Evolutionary conservation across 306 rosid species (phyloP), one percentile per base, ranked within the genome.

Genomic region (Senna tora): DNA sequence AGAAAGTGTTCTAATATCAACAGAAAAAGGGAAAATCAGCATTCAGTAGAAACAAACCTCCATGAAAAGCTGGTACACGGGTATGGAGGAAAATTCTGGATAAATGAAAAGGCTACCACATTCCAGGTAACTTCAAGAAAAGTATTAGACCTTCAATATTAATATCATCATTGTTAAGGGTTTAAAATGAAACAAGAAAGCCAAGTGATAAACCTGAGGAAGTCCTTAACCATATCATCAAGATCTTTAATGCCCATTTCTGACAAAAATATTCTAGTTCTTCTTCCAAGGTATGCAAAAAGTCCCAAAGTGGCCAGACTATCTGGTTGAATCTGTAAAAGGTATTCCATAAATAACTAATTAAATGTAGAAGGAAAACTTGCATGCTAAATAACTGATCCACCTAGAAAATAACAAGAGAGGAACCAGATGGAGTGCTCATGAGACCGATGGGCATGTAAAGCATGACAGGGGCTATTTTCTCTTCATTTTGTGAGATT

Each of bases 251-350:
- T 85, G 56, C 92, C 92, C 86, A 81, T 76, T 74, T 22, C 75
- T 65, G 86, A 80, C 75, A 90, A 81, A 85, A 83, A 90, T 22
- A 83, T 65, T 82, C 96, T 87, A 32, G 92, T 90, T 77, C 68
- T 78, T 71, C 83, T 84, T 76, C 92, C 96, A 55, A 87, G 96
- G 77, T 83, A 87, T 42, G 96, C 81, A 75, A 89, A 89, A 59
- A 83, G 78, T 36, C 96, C 92, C 54, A 87, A 78, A 21, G 83
- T 87, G 43, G 90, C 84, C 77, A 89, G 75, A 72, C 77, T 85
- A 75, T 83, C 86, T 54, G 83, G 73, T 52, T 70, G 84, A 73
- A 81, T 84, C 88, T 83, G 83, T 77, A 77, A 64, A 75, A 66
- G 62, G 43, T 19, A 75, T 63, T 68, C 19, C 25, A 42, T 72